Base-by-base conservation (phyloP, 2,329 filamentous ascomycete genomes). In the Colletotrichum gloeosporioides region DNA sequence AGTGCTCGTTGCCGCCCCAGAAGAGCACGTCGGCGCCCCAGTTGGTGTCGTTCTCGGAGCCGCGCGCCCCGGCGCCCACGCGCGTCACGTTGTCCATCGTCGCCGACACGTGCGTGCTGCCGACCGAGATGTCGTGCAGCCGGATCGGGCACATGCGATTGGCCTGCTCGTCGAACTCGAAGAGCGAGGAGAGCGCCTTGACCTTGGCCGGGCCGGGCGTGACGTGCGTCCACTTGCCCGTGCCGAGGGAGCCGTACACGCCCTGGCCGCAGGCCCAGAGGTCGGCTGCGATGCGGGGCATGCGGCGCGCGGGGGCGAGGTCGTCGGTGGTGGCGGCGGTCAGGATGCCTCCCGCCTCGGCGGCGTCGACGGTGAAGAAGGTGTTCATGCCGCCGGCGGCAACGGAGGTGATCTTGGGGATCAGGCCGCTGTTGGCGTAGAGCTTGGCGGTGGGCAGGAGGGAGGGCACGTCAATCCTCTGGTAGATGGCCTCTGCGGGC, bases 1-100 rank as follows among this genome's bases (percentile, higher is more conserved):
- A 98, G 83, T 93, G 92, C 86, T 99, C 96, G 81, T 99, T 99
- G 69, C 95, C 95, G 77, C 97, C 97, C 95, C 96, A 99, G 88
- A 95, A 98, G 2, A 99, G 84, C 34, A 96, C 93, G 83, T 99
- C 97, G 6, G 94, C 92, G 65, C 97, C 97, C 92, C 93, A 98
- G 82, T 97, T 96, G 2, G 93, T 95, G 80, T 96, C 94, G 78
- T 95, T 94, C 55, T 91, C 87, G 2, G 90, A 89, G 18, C 80
- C 88, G 70, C 82, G 85, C 77, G 80, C 83, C 3, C 89, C 86
- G 3, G 93, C 89, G 18, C 88, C 86, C 8, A 96, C 89, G 69
- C 92, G 89, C 1, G 95, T 95, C 34, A 94, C 91, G 82, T 98
- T 98, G 81, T 93, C 90, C 92, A 99, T 93, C 12, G 97, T 90